Evolutionary conservation across 768 basidiomycete genomes (phyloP).

Genomic region (Lanmaoa rubissima): DNA sequence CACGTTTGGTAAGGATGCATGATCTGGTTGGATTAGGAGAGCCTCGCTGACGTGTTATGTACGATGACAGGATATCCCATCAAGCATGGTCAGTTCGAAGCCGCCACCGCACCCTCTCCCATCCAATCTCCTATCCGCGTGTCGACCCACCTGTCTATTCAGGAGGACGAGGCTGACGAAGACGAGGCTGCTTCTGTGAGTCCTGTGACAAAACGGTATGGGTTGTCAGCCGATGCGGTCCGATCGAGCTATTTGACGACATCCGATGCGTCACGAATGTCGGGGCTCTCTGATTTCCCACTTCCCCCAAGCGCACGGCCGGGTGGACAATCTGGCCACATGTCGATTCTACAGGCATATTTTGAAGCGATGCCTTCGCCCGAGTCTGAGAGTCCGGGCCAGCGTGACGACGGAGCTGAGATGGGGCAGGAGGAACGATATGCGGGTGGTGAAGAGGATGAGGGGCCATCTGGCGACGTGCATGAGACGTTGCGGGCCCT

Average conservation of each 20-base stretch:
- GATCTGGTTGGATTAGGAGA: background rate
- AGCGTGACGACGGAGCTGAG: background rate
- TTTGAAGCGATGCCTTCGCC: conserved; percentile 31
- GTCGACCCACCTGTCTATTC: conserved; percentile 26
- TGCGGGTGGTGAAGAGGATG: background rate
- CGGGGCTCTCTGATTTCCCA: conserved; percentile 71
- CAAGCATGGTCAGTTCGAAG: conserved; percentile 20
- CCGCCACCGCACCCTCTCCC: conserved; percentile 9
- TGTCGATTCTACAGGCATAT: conserved; percentile 46
- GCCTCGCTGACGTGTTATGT: background rate
- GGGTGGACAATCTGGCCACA: conserved; percentile 22
- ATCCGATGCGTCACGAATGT: conserved; percentile 61
- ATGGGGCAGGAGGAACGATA: background rate
- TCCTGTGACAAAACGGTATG: conserved; percentile 22
- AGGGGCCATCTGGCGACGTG: conserved; percentile 14
- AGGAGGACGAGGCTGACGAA: conserved; percentile 13
- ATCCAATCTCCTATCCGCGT: conserved; percentile 9
- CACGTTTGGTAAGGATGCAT: conserved; percentile 27
- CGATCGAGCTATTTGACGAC: conserved; percentile 64
- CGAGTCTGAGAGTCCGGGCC: background rate
- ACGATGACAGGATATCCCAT: conserved; percentile 23
- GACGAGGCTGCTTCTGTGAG: conserved; percentile 5
- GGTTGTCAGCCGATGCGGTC: conserved; percentile 30
- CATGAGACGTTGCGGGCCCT: conserved; percentile 12
- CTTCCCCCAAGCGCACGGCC: conserved; percentile 45